Evolutionary conservation across 2,329 filamentous ascomycete species (phyloP).

Genomic region (Thelonectria discophora): DNA sequence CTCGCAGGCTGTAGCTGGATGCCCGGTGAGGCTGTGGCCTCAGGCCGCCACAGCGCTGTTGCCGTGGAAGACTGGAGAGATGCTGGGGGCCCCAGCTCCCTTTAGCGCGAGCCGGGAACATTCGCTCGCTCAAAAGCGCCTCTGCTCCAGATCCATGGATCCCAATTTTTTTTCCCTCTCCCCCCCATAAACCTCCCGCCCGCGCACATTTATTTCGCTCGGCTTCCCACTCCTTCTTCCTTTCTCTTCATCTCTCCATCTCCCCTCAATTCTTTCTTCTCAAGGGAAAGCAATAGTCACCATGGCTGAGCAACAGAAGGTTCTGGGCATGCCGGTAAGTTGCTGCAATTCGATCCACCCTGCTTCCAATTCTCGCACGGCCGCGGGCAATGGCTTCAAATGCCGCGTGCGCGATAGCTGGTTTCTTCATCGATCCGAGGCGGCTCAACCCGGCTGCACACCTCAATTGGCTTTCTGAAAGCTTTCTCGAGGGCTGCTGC

Average conservation of each 20-base stretch:
- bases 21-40: conserved; percentile 42
- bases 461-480: conserved; percentile 31
- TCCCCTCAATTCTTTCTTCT: conserved; percentile 69
- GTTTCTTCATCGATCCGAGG: conserved; percentile 17
- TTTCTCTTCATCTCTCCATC: conserved; percentile 60
- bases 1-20: conserved; percentile 31
- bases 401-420: conserved; percentile 43
- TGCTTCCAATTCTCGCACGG: conserved; percentile 6
- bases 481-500: not conserved
- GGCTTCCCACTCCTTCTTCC: conserved; percentile 52
- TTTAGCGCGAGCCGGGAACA: conserved; percentile 59
- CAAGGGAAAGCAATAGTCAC: conserved; percentile 57
- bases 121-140: conserved; percentile 64
- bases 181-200: conserved; percentile 55
- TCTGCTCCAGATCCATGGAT: conserved; percentile 52
- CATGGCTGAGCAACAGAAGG: conserved; percentile 65
- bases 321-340: conserved; percentile 76
- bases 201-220: conserved; percentile 57
- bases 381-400: conserved; percentile 35
- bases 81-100: conserved; percentile 43
- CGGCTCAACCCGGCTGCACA: conserved; percentile 12
- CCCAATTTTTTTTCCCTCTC: conserved; percentile 59
- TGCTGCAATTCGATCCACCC: conserved; percentile 2
- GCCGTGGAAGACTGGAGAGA: conserved; percentile 43
- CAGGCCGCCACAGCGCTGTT: conserved; percentile 48